Base-by-base conservation (phyloP, 202 grass and related monocot species). In the Digitaria exilis region DNA sequence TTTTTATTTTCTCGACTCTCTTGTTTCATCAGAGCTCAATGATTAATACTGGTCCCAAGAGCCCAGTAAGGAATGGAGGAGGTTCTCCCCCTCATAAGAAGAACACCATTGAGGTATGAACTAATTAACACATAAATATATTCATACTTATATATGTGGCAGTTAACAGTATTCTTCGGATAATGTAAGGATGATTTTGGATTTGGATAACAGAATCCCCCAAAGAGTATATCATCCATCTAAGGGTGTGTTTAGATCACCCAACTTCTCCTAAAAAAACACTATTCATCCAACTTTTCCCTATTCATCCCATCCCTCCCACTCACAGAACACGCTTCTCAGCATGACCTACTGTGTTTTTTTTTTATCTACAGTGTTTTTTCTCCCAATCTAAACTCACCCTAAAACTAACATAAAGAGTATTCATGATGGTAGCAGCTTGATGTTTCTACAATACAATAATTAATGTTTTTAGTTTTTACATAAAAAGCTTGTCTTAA, bases 21-120 rank as follows among this genome's bases (percentile, higher is more conserved):
- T 25, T 43, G 7, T 43, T 77, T 58, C 13, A 0, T 60, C 41
- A 89, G 88, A 82, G 58, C 66, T 58, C 83, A 57, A 77, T 28
- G 8, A 41, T 19, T 29, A 85, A 72, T 68, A 60, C 77, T 68
- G 78, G 82, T 21, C 73, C 57, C 18, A 89, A 86, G 66, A 89
- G 65, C 78, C 88, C 88, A 1, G 1, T 81, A 32, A 82, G 87
- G 65, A 89, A 35, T 10, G 73, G 73, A n/a, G 87, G 78, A 51
- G 88, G 83, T 19, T 89, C 83, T 66, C 79, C 78, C 6, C 72
- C 83, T 25, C 78, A 86, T 29, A 86, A 86, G 72, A 89, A 81
- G 48, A 85, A 78, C 49, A 28, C 9, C 34, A 6, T 41, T 0
- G 78, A 84, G 82, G 81, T 87, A 84, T 67, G 18, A 37, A 32